Evolutionary conservation across 768 basidiomycete species (phyloP).

Genomic region (Mycena rebaudengoi): DNA sequence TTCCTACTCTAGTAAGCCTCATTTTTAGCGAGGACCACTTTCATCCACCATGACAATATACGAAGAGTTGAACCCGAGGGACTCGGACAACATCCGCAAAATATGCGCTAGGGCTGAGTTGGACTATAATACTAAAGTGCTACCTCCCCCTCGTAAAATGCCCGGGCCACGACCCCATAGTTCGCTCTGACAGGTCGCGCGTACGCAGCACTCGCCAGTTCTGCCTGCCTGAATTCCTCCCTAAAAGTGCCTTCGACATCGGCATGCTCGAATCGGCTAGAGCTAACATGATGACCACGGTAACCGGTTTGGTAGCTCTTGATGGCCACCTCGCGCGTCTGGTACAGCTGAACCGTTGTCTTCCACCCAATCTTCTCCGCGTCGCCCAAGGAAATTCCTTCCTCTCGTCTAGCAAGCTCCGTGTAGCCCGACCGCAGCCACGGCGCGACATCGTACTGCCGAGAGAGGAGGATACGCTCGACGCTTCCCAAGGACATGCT

Average conservation of each 20-base stretch:
- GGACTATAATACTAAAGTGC: too few relatives aligned
- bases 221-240: slow-evolving; percentile 14
- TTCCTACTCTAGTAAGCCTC: too few relatives aligned
- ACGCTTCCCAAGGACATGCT: slow-evolving; percentile 23
- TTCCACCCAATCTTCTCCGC: slow-evolving; percentile 20
- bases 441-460: slow-evolving; percentile 36
- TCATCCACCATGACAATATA: too few relatives aligned
- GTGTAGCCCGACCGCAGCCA: slow-evolving; percentile 45
- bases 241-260: slow-evolving; percentile 1
- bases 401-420: slow-evolving; percentile 32
- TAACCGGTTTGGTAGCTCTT: background rate
- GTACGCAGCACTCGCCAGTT: background rate
- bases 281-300: background rate
- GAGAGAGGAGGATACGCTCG: slow-evolving; percentile 40
- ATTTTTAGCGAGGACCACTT: too few relatives aligned
- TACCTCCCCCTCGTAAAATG: too few relatives aligned
- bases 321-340: slow-evolving; percentile 14
- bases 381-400: slow-evolving; percentile 30
- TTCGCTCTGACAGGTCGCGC: too few relatives aligned
- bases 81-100: too few relatives aligned
- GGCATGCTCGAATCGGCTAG: background rate
- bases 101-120: too few relatives aligned
- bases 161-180: too few relatives aligned
- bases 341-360: slow-evolving; percentile 16
- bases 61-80: too few relatives aligned